These are phyloP conservation scores for Arctostaphylos glauca DNA, from an alignment of 148 eudicot species.

Conservation along the genomic window DNA sequence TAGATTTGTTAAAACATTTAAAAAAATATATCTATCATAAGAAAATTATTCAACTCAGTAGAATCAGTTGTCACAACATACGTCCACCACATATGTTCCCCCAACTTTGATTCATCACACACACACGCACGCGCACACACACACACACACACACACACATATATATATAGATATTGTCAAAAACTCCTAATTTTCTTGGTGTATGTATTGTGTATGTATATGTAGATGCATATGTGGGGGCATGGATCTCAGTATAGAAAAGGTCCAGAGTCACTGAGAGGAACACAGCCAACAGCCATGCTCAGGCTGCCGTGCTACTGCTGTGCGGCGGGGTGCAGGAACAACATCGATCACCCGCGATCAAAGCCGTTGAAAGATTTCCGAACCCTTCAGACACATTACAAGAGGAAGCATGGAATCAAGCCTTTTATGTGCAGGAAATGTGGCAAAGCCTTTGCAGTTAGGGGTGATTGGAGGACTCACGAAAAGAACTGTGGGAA, in stretches of 20 bases:
- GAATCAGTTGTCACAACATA: too few species aligned
- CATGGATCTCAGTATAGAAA: slow-evolving; percentile 84
- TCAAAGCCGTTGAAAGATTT: slow-evolving; percentile 80
- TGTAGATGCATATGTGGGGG: slow-evolving; percentile 91
- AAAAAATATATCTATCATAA: too few species aligned
- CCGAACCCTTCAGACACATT: slow-evolving; percentile 78
- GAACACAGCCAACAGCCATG: slow-evolving; percentile 84
- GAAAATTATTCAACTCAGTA: too few species aligned
- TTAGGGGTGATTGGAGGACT: slow-evolving; percentile 80
- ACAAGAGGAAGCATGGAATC: slow-evolving; percentile 76
- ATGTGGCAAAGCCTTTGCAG: slow-evolving; percentile 77
- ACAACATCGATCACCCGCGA: slow-evolving; percentile 80
- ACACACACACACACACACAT: too few species aligned
- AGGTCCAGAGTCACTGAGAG: slow-evolving; percentile 73
- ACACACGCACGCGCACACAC: too few species aligned
- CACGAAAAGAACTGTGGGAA: slow-evolving; percentile 87
- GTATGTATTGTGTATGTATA: not conserved
- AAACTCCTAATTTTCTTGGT: not conserved
- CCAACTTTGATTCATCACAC: not conserved
- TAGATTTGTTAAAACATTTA: too few species aligned
- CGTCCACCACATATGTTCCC: too few species aligned
- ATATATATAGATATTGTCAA: not conserved
- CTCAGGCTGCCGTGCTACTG: slow-evolving; percentile 80
- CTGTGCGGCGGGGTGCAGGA: slow-evolving; percentile 69
- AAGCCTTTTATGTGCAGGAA: slow-evolving; percentile 76